Evolutionary conservation across 768 basidiomycete species (phyloP).

Genomic region (Pilatotrama ljubarskyi): DNA sequence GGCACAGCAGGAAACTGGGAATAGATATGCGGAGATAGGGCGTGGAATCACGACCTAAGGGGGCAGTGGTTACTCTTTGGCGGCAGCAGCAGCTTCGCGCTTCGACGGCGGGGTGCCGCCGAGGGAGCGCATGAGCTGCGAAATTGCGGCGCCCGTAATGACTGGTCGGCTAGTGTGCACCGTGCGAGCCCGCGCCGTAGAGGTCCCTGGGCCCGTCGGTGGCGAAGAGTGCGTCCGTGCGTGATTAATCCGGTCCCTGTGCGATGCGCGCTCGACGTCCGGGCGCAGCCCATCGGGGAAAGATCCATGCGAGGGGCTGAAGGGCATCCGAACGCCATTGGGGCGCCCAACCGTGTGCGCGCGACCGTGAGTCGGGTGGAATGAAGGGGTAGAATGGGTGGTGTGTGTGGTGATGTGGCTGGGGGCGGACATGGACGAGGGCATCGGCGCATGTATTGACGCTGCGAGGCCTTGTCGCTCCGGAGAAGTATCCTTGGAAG

Average conservation of each 20-base stretch:
- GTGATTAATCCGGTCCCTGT: slow-evolving; percentile 43
- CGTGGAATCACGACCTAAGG: background rate
- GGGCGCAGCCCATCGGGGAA: slow-evolving; percentile 36
- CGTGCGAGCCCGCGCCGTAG: slow-evolving; percentile 37
- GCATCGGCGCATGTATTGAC: slow-evolving; percentile 59
- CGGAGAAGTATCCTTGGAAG: slow-evolving; percentile 29
- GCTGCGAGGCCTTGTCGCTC: slow-evolving; percentile 40
- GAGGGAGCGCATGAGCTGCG: slow-evolving; percentile 63
- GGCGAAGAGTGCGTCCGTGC: slow-evolving; percentile 69
- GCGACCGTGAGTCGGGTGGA: slow-evolving; percentile 47
- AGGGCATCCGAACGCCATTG: slow-evolving; percentile 25
- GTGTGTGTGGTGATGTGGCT: slow-evolving; percentile 36
- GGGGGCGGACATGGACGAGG: slow-evolving; percentile 41
- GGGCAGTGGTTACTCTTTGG: slow-evolving; percentile 17
- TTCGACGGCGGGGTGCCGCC: slow-evolving; percentile 35
- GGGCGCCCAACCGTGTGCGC: slow-evolving; percentile 58
- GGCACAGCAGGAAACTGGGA: slow-evolving; percentile 3
- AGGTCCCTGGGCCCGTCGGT: slow-evolving; percentile 41
- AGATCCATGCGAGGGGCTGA: slow-evolving; percentile 33
- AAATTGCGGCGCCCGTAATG: slow-evolving; percentile 70
- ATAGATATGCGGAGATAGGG: background rate
- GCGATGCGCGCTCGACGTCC: slow-evolving; percentile 40
- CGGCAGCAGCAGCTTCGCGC: slow-evolving; percentile 19
- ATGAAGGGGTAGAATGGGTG: slow-evolving; percentile 31
- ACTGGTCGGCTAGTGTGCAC: slow-evolving; percentile 60